Conservation (phyloP, 2,329 filamentous ascomycete genomes). For the Fusarium sublunatum region DNA sequence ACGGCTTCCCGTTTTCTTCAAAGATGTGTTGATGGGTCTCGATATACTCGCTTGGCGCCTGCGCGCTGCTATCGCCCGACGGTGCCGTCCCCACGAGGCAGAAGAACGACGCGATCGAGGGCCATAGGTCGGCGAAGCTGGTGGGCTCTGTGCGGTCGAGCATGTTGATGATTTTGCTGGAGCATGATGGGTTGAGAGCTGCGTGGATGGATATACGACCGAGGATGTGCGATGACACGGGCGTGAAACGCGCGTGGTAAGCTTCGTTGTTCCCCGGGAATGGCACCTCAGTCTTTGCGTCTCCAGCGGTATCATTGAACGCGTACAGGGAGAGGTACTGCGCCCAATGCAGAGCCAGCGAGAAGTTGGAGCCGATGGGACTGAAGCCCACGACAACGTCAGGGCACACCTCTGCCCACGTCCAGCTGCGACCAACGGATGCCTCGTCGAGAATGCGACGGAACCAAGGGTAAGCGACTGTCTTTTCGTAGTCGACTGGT, state of each 20-base stretch:
- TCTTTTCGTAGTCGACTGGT: slow-evolving; percentile 50
- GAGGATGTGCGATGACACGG: slow-evolving; percentile 48
- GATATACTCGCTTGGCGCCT: slow-evolving; percentile 49
- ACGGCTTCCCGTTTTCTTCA: slow-evolving; percentile 25
- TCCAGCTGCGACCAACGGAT: slow-evolving; percentile 48
- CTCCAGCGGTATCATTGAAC: slow-evolving; percentile 38
- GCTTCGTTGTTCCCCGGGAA: slow-evolving; percentile 48
- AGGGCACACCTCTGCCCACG: slow-evolving; percentile 54
- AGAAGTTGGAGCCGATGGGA: slow-evolving; percentile 53
- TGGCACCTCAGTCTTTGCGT: slow-evolving; percentile 34
- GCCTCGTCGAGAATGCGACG: slow-evolving; percentile 48
- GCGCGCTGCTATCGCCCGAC: not conserved
- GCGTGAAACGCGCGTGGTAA: slow-evolving; percentile 46
- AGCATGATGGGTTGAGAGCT: slow-evolving; percentile 46
- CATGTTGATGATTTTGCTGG: slow-evolving; percentile 50
- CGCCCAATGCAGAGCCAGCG: slow-evolving; percentile 54
- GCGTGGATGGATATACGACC: slow-evolving; percentile 49
- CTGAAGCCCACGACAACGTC: slow-evolving; percentile 55
- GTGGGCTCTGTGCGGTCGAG: slow-evolving; percentile 45
- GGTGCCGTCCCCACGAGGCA: slow-evolving; percentile 46
- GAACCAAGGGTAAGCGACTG: slow-evolving; percentile 51
- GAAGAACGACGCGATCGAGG: slow-evolving; percentile 48
- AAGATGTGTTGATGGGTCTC: slow-evolving; percentile 48
- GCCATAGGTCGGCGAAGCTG: slow-evolving; percentile 49
- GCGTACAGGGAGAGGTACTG: slow-evolving; percentile 54